phyloP scores from a whole-genome alignment of 345 rosid genomes.

The Excoecaria cochinchinensis region DNA sequence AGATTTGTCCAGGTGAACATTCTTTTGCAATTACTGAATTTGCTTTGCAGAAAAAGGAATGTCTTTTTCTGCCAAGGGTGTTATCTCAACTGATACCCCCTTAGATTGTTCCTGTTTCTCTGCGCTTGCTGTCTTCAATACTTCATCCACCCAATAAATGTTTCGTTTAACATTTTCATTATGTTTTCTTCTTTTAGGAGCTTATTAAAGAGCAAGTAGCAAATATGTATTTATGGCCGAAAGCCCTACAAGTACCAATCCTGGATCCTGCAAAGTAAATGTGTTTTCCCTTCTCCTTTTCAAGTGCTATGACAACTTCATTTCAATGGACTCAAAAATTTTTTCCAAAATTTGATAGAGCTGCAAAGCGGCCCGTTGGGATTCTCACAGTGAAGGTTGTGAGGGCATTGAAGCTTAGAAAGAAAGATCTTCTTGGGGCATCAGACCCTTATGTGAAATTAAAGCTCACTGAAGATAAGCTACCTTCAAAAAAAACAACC shows the following conservation, averaged over 20 bases:
- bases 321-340: not conserved
- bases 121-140: not conserved
- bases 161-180: not conserved
- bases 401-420: slow-evolving; percentile 73
- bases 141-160: not conserved
- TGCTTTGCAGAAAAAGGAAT: not conserved
- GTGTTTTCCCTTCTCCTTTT: not conserved
- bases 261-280: slow-evolving; percentile 80
- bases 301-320: not conserved
- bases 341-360: slow-evolving; percentile 45
- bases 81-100: not conserved
- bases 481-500: slow-evolving; percentile 82
- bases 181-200: slow-evolving; percentile 46
- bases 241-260: slow-evolving; percentile 65
- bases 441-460: slow-evolving; percentile 93
- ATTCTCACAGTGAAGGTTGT: slow-evolving; percentile 74
- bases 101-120: not conserved
- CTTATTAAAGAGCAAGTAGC: slow-evolving; percentile 94
- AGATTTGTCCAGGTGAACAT: slow-evolving; percentile 78
- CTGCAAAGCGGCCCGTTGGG: slow-evolving; percentile 83
- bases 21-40: not conserved
- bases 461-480: slow-evolving; percentile 74
- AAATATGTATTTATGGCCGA: slow-evolving; percentile 96
- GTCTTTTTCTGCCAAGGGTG: too few species aligned
- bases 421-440: slow-evolving; percentile 86